Percentiles rank a stretch among this genome's conserved stretches.
phyloP scores from a whole-genome alignment of 2,329 filamentous ascomycete genomes.

The Dothistroma pini region DNA sequence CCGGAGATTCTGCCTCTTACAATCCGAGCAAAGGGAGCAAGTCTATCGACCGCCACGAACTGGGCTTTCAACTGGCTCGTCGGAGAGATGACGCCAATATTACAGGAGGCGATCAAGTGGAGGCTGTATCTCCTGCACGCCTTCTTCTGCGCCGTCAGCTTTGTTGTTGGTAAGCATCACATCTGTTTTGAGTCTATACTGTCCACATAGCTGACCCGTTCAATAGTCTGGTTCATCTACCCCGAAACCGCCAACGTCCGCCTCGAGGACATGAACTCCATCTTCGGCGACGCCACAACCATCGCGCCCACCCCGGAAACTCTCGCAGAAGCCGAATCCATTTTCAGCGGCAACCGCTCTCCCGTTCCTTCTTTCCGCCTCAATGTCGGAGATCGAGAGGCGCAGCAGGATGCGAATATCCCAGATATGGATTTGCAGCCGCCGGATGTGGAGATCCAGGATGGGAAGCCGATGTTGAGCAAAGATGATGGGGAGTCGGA shows the following conservation, averaged over 20 bases:
- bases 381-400: slow-evolving; percentile 38
- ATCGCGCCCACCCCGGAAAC: slow-evolving; percentile 74
- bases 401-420: slow-evolving; percentile 54
- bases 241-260: slow-evolving; percentile 94
- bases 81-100: slow-evolving; percentile 87
- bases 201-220: not conserved
- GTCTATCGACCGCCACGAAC: slow-evolving; percentile 91
- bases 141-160: slow-evolving; percentile 93
- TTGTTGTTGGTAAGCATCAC: slow-evolving; percentile 80
- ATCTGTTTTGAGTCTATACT: not conserved
- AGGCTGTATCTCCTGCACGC: slow-evolving; percentile 91
- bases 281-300: slow-evolving; percentile 92
- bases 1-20: slow-evolving; percentile 97
- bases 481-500: slow-evolving; percentile 43
- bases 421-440: slow-evolving; percentile 80
- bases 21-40: slow-evolving; percentile 95
- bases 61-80: slow-evolving; percentile 99
- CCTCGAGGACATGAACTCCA: slow-evolving; percentile 90
- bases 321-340: slow-evolving; percentile 73
- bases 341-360: slow-evolving; percentile 70
- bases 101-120: slow-evolving; percentile 92
- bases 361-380: slow-evolving; percentile 74
- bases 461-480: slow-evolving; percentile 47
- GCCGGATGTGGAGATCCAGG: slow-evolving; percentile 56
- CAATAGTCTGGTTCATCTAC: slow-evolving; percentile 89